Evolutionary conservation across 768 basidiomycete genomes (phyloP), one percentile per base, ranked within the genome.

Genomic region (Serendipita sp.): DNA sequence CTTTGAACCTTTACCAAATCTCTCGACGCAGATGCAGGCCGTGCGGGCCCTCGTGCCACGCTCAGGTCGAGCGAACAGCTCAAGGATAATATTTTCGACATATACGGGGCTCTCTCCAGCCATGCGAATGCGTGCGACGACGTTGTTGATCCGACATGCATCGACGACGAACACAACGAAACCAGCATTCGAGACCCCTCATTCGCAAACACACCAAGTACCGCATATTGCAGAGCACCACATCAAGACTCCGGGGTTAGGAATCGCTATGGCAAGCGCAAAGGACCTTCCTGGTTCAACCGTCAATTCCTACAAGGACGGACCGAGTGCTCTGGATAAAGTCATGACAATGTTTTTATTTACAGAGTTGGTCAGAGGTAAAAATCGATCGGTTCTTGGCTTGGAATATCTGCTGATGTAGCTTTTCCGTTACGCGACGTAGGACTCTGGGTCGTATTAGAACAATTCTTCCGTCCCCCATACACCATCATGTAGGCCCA

Each of bases 391-490:
- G 38, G 30, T 48, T 34, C n/a, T 32, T 8, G 11, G 15, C 46
- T 16, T n/a, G 44, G 51, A 15, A 30, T 18, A 64, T 28, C 18
- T 23, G n/a, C 34, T 41, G 10, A 34, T 34, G 32, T 30, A 44
- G 13, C 11, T 48, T 44, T 64, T 15, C 28, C 5, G 38, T 34
- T 11, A 41, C 38, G 38, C 38, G 5, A 41, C 38, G 36, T 70
- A 98, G 95, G 95, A 71, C 94, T 97, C 91, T 96, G 94, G 91
- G 86, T 99, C 72, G 94, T 98, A 34, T 65, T 90, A 66, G 90
- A 91, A 75, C 85, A 91, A 71, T 86, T 90, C 77, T 91, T 90
- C 81, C 82, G 94, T 66, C 91, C 90, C 34, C 95, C 95, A 32
- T 99, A 98, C 75, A 99, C 95, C 36, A 97, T 97, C 79, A 93